phyloP scores from a whole-genome alignment of 2,329 filamentous ascomycete species.

The Pleurostoma richardsiae region DNA sequence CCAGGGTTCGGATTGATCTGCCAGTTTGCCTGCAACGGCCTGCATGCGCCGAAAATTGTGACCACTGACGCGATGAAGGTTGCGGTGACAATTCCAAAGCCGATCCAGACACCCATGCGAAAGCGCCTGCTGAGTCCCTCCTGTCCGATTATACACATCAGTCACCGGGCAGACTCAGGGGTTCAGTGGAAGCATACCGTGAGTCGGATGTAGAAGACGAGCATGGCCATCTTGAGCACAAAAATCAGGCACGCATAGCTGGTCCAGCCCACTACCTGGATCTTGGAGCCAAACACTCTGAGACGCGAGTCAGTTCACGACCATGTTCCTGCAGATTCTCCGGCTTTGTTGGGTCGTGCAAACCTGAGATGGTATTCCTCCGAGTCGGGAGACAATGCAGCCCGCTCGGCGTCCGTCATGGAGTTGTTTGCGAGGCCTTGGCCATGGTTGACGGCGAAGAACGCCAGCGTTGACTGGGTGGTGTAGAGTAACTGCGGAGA shows the following conservation, averaged over 20 bases:
- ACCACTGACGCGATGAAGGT: constrained; percentile 46
- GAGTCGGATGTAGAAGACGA: constrained; percentile 50
- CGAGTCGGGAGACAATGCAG: constrained; percentile 32
- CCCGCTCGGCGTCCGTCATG: constrained; percentile 47
- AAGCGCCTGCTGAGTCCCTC: constrained; percentile 30
- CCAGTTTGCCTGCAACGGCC: constrained; percentile 49
- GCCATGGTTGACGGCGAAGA: constrained; percentile 41
- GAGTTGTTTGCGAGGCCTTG: constrained; percentile 50
- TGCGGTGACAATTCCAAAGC: constrained; percentile 39
- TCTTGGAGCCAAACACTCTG: constrained; percentile 50
- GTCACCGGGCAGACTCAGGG: not conserved
- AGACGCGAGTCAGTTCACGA: not conserved
- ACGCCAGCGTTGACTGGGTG: constrained; percentile 44
- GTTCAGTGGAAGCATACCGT: constrained; percentile 22
- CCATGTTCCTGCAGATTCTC: too few species aligned
- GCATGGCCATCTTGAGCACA: constrained; percentile 51
- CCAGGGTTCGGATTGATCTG: constrained; percentile 55
- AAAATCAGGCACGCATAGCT: constrained; percentile 49
- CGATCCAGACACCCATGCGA: constrained; percentile 39
- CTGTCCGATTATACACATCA: constrained; percentile 15
- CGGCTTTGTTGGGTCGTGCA: not conserved
- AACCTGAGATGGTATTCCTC: constrained; percentile 37
- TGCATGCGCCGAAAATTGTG: constrained; percentile 46
- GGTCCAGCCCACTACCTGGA: constrained; percentile 51
- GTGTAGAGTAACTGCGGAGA: constrained; percentile 42